Percentiles rank a stretch among this genome's conserved stretches.
Conservation (phyloP, 2,329 filamentous ascomycete genomes). For the Plenodomus tracheiphilus region DNA sequence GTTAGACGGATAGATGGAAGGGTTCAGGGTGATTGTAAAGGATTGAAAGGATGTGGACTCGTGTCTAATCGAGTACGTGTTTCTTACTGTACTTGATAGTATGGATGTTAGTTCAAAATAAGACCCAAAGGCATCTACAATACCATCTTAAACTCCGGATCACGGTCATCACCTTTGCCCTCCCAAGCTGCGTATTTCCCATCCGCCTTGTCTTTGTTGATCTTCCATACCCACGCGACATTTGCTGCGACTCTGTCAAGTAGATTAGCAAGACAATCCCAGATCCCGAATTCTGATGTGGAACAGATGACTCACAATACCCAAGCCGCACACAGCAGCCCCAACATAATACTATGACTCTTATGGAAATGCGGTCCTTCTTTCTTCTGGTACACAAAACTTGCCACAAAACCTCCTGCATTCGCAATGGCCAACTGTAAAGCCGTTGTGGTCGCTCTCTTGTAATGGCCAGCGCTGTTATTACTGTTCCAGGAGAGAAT, state of each 20-base stretch:
- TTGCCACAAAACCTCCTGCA: constrained; percentile 67
- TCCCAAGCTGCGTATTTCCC: constrained; percentile 63
- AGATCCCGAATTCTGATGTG: background rate
- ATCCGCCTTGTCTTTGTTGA: constrained; percentile 64
- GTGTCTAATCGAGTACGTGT: too few species aligned
- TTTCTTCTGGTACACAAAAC: constrained; percentile 62
- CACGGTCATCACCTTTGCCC: constrained; percentile 64
- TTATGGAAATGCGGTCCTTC: constrained; percentile 62
- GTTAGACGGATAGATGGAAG: too few species aligned
- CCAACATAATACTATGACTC: constrained; percentile 65
- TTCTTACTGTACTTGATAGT: too few species aligned
- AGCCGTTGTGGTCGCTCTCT: constrained; percentile 67
- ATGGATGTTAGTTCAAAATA: too few species aligned
- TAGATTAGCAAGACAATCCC: constrained; percentile 4
- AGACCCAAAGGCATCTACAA: constrained; percentile 43
- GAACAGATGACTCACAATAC: constrained; percentile 57
- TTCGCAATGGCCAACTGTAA: constrained; percentile 70
- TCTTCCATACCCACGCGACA: constrained; percentile 64
- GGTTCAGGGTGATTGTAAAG: too few species aligned
- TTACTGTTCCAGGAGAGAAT: constrained; percentile 69
- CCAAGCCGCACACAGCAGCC: constrained; percentile 65
- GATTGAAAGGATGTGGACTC: too few species aligned
- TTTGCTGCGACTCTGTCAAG: constrained; percentile 59
- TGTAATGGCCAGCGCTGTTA: constrained; percentile 71
- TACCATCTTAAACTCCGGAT: constrained; percentile 65